Evolutionary conservation across 2,329 filamentous ascomycete species (phyloP).

Genomic region (Ciborinia camelliae): DNA sequence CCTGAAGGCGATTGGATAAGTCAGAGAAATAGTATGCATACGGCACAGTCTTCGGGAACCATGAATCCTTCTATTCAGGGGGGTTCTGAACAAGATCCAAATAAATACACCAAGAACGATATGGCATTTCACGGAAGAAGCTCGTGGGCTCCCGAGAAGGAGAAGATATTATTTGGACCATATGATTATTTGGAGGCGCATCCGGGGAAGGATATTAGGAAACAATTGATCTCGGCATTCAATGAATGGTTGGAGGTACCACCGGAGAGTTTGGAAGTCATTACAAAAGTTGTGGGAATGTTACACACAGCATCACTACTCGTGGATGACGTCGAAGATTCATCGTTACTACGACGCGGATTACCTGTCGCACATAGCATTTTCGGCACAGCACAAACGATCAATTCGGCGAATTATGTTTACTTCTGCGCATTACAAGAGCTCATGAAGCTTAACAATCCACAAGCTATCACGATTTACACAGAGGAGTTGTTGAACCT

Average conservation of each 20-base stretch:
- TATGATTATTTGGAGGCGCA: constrained; percentile 77
- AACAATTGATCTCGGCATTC: constrained; percentile 76
- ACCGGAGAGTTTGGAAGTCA: constrained; percentile 63
- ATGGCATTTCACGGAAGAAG: constrained; percentile 36
- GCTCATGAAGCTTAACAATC: constrained; percentile 66
- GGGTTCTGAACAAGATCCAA: constrained; percentile 27
- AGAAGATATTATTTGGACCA: constrained; percentile 72
- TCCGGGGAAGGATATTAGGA: constrained; percentile 81
- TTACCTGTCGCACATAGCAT: constrained; percentile 80
- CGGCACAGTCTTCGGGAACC: constrained; percentile 22
- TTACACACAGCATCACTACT: constrained; percentile 80
- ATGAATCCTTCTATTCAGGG: constrained; percentile 31
- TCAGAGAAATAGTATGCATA: constrained; percentile 37
- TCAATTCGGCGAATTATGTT: constrained; percentile 87
- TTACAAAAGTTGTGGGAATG: constrained; percentile 79
- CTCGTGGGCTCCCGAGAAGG: constrained; percentile 68
- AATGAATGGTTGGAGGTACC: constrained; percentile 78
- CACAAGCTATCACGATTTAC: constrained; percentile 65
- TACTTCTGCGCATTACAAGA: constrained; percentile 80
- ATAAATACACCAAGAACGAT: constrained; percentile 32
- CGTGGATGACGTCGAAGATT: constrained; percentile 86
- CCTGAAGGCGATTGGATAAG: constrained; percentile 61
- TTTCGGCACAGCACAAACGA: constrained; percentile 82
- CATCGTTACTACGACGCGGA: constrained; percentile 70
- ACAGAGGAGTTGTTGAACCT: constrained; percentile 81